Percentiles rank a stretch among this genome's conserved stretches.
These are phyloP conservation scores for Alloteropsis angusta DNA, from an alignment of 202 grass and related monocot genomes.

Conservation along the genomic window DNA sequence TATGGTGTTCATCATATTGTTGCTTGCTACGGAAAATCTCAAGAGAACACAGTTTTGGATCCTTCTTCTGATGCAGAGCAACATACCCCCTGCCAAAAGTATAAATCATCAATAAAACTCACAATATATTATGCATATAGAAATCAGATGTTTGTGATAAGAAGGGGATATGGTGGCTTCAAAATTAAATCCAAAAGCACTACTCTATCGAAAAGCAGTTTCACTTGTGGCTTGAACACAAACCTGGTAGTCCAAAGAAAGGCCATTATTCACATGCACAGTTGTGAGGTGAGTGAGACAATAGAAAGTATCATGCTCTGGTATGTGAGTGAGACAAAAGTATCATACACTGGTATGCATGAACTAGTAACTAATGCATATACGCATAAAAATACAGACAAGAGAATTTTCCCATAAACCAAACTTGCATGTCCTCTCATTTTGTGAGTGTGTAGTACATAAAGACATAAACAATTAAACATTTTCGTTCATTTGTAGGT, in stretches of 20 bases:
- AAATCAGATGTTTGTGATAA: constrained; percentile 6
- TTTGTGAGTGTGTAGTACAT: neutral
- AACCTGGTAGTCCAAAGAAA: neutral
- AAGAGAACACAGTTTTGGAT: constrained; percentile 35
- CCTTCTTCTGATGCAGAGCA: constrained; percentile 36
- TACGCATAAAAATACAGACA: neutral
- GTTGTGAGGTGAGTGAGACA: neutral
- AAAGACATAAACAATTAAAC: neutral
- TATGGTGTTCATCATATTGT: constrained; percentile 7
- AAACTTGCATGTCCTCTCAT: neutral
- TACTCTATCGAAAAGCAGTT: neutral
- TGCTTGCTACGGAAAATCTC: constrained; percentile 27
- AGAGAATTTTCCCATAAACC: neutral
- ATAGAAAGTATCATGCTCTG: neutral
- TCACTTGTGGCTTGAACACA: neutral
- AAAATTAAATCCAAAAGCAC: constrained; percentile 14
- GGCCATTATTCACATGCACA: neutral
- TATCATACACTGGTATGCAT: neutral
- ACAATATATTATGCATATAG: neutral
- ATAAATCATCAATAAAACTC: constrained; percentile 22
- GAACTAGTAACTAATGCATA: neutral
- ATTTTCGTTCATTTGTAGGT: neutral
- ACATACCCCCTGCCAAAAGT: constrained; percentile 46
- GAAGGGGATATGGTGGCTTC: constrained; percentile 1
- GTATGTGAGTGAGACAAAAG: neutral